Percentiles rank a stretch among this genome's conserved stretches.
phyloP scores from a whole-genome alignment of 768 basidiomycete genomes.

The Galerina marginata region DNA sequence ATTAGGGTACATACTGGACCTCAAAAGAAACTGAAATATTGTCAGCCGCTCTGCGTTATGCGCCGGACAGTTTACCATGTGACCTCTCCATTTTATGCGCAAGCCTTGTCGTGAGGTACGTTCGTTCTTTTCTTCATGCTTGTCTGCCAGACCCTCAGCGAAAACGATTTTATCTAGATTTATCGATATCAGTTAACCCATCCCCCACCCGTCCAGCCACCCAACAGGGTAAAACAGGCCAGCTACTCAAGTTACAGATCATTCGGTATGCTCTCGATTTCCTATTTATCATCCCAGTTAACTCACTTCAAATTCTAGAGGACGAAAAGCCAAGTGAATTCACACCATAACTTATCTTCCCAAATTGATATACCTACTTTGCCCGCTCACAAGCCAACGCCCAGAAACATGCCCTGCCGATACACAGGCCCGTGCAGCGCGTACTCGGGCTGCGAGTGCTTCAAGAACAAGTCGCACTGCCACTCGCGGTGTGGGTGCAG shows the following conservation, averaged over 20 bases:
- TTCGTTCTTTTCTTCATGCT: neutral
- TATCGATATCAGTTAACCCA: neutral
- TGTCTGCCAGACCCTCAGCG: neutral
- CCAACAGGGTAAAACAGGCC: no score
- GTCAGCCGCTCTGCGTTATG: slow-evolving; percentile 42
- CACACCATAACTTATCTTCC: slow-evolving; percentile 32
- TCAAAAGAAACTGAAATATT: slow-evolving; percentile 44
- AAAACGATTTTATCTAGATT: neutral
- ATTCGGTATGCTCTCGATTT: no score
- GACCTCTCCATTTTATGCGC: slow-evolving; percentile 57
- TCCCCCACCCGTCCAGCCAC: neutral
- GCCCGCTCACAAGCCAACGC: neutral
- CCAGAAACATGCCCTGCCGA: slow-evolving; percentile 54
- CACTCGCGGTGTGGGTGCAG: slow-evolving; percentile 60
- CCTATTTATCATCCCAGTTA: no score
- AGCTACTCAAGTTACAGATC: no score
- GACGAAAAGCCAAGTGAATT: slow-evolving; percentile 20
- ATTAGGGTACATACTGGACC: slow-evolving; percentile 41
- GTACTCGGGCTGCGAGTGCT: slow-evolving; percentile 53
- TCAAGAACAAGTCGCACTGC: slow-evolving; percentile 55
- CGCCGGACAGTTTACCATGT: slow-evolving; percentile 55
- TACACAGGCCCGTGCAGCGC: slow-evolving; percentile 62
- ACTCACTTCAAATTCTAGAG: neutral
- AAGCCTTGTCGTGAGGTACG: slow-evolving; percentile 68
- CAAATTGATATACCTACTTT: no score